phyloP scores from a whole-genome alignment of 2,329 filamentous ascomycete genomes.

The Setomelanomma holmii region DNA sequence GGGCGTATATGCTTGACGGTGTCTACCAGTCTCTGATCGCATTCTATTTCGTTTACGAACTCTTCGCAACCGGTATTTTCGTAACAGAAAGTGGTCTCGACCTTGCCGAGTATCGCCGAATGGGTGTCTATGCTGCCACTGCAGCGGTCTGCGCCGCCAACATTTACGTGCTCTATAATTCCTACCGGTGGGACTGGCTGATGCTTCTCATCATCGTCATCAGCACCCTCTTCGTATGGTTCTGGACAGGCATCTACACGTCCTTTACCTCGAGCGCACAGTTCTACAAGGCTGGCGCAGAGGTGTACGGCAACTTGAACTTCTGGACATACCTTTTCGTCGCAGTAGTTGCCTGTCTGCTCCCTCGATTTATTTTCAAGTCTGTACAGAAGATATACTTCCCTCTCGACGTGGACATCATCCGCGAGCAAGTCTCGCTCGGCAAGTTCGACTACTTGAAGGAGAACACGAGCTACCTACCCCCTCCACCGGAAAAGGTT shows the following conservation, averaged over 20 bases:
- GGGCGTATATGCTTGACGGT: constrained; percentile 90
- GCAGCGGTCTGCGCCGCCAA: constrained; percentile 90
- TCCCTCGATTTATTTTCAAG: constrained; percentile 88
- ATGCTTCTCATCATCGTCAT: constrained; percentile 82
- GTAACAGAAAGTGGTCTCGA: constrained; percentile 75
- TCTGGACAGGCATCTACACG: constrained; percentile 93
- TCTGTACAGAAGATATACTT: constrained; percentile 91
- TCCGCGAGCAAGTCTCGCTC: constrained; percentile 86
- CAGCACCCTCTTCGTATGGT: constrained; percentile 87
- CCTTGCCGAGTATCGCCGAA: constrained; percentile 79
- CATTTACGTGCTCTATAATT: constrained; percentile 92
- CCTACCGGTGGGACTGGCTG: constrained; percentile 98
- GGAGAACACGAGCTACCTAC: constrained; percentile 59
- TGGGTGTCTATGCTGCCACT: constrained; percentile 87
- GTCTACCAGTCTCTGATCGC: constrained; percentile 92
- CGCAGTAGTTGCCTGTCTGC: constrained; percentile 80
- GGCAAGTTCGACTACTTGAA: constrained; percentile 82
- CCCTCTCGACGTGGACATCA: constrained; percentile 90
- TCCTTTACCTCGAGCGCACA: constrained; percentile 63
- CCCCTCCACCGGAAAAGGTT: constrained; percentile 51
- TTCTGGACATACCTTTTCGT: constrained; percentile 89
- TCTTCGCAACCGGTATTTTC: constrained; percentile 74
- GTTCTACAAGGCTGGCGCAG: constrained; percentile 78
- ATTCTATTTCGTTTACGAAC: constrained; percentile 90
- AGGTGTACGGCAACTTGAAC: constrained; percentile 80